Percentiles rank a stretch among this genome's conserved stretches.
Conservation (phyloP, 2,329 filamentous ascomycete species). For the Zymoseptoria passerinii region DNA sequence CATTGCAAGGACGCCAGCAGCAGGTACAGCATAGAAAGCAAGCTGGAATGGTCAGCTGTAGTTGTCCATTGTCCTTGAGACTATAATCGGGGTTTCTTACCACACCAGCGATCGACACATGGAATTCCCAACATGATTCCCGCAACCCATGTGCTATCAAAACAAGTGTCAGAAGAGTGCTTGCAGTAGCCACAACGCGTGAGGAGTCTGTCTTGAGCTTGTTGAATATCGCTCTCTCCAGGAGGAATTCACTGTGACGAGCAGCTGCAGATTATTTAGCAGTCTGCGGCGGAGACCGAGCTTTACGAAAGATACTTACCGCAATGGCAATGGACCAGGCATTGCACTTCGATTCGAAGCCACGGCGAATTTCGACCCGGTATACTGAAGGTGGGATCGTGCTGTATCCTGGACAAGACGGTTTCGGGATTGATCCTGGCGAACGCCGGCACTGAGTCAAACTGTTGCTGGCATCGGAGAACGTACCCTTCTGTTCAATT, state of each 20-base stretch:
- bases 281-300: background rate
- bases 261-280: background rate
- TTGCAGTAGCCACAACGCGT: slow-evolving; percentile 8
- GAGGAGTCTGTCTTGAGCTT: slow-evolving; percentile 6
- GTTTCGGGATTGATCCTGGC: slow-evolving; percentile 9
- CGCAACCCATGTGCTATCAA: slow-evolving; percentile 6
- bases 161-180: slow-evolving; percentile 9
- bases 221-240: slow-evolving; percentile 14
- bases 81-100: no score
- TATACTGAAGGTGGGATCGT: slow-evolving; percentile 6
- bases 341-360: slow-evolving; percentile 11
- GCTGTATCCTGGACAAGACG: slow-evolving; percentile 9
- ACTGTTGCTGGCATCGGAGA: slow-evolving; percentile 7
- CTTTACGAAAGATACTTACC: background rate
- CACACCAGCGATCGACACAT: slow-evolving; percentile 11
- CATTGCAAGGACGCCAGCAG: slow-evolving; percentile 15
- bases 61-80: background rate
- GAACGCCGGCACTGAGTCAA: slow-evolving; percentile 8
- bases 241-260: slow-evolving; percentile 12
- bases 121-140: slow-evolving; percentile 13
- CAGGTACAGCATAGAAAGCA: slow-evolving; percentile 13
- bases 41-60: slow-evolving; percentile 1
- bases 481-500: slow-evolving; percentile 4
- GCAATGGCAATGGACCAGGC: slow-evolving; percentile 8
- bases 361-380: slow-evolving; percentile 7